Conservation (phyloP, 2,329 filamentous ascomycete genomes). For the Calcarisporium arbuscula region DNA sequence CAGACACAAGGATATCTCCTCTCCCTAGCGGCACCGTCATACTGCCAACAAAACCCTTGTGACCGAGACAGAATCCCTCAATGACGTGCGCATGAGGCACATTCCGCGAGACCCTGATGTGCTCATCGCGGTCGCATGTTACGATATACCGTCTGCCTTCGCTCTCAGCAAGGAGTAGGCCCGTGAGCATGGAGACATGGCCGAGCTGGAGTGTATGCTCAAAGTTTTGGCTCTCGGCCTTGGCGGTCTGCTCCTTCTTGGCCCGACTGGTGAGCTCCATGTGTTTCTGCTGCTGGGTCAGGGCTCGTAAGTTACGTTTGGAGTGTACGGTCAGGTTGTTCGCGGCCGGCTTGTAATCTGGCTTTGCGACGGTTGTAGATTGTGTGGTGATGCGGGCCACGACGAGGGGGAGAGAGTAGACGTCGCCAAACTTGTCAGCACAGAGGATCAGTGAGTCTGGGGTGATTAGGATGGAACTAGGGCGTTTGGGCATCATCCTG, state of each 20-base stretch:
- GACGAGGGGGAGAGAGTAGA: slow-evolving; percentile 74
- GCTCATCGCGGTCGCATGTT: slow-evolving; percentile 54
- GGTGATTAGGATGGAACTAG: slow-evolving; percentile 67
- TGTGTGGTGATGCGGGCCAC: slow-evolving; percentile 13
- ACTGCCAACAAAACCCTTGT: slow-evolving; percentile 75
- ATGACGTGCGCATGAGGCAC: slow-evolving; percentile 81
- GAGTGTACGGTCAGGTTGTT: slow-evolving; percentile 59
- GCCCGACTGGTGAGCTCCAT: slow-evolving; percentile 24
- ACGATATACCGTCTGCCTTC: slow-evolving; percentile 43
- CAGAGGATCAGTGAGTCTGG: slow-evolving; percentile 68
- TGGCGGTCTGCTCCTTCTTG: slow-evolving; percentile 19
- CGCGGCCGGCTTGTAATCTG: slow-evolving; percentile 40
- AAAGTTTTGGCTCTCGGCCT: slow-evolving; percentile 46
- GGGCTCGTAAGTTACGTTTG: slow-evolving; percentile 53
- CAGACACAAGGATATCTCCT: slow-evolving; percentile 67
- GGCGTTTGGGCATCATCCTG: slow-evolving; percentile 83
- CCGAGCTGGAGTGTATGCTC: slow-evolving; percentile 76
- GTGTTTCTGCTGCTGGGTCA: slow-evolving; percentile 51
- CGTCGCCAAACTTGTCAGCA: slow-evolving; percentile 95
- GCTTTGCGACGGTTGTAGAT: slow-evolving; percentile 17
- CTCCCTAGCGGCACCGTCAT: slow-evolving; percentile 57
- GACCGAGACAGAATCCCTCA: slow-evolving; percentile 82
- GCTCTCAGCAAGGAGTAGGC: slow-evolving; percentile 50
- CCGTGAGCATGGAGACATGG: slow-evolving; percentile 91
- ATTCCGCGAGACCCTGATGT: slow-evolving; percentile 82